Evolutionary conservation across 371 early-diverging fungal species (phyloP), one percentile per base, ranked within the genome.

Genomic region (Cokeromyces recurvatus): DNA sequence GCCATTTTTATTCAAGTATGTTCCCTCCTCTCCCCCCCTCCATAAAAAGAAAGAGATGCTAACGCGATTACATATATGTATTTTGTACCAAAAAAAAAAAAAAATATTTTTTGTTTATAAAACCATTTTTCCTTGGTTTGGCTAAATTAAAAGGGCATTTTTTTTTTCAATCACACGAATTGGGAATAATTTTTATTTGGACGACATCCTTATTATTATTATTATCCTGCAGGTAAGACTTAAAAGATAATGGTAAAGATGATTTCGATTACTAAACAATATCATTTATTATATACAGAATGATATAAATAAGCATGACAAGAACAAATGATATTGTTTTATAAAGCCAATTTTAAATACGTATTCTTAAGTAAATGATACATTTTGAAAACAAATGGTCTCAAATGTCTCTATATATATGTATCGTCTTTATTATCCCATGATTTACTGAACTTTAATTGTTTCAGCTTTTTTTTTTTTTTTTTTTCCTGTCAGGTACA

Each of bases 321-420:
- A 8, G 8, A 19, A n/a, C 16, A 6, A 24, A 24, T 14, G 14
- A 22, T 2, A 37, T 10, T 22, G 19, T 37, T 27, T 24, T 20
- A 46, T 22, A 21, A 3, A 49, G 34, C 29, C 4, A 4, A 34
- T 34, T 6, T 34, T 9, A 34, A 34, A n/a, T 11, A n/a, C 7
- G 35, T 5, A 15, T n/a, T 15, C n/a, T 9, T 4, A 4, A 23
- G 38, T 43, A 21, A 20, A 15, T 38, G 38, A 38, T n/a, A n/a
- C n/a, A n/a, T n/a, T n/a, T n/a, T 48, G 40, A 37, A 48, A 48
- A 38, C 46, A 55, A 34, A 55, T 55, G 56, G 50, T 55, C 56
- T 55, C 50, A 55, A 55, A 55, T 55, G 55, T 55, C 32, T 43
- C 40, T 32, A 44, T 51, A n/a, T n/a, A n/a, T n/a, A n/a, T n/a